Evolutionary conservation across 1,139 yeast genomes (phyloP).

Genomic region (Pichia kudriavzevii): DNA sequence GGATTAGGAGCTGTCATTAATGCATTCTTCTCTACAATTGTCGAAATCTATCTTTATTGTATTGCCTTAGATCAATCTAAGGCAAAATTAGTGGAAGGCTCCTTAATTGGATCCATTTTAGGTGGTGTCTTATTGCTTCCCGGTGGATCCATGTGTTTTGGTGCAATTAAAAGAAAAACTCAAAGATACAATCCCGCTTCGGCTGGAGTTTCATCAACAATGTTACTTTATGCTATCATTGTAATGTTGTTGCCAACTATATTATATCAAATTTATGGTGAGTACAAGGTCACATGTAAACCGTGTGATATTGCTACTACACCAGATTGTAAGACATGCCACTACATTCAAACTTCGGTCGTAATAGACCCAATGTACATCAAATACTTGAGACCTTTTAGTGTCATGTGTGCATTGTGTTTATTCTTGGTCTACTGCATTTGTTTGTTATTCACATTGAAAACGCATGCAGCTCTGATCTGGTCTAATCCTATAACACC

Average conservation of each 20-base stretch:
- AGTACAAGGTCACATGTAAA: constrained; percentile 69
- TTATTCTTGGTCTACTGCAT: constrained; percentile 81
- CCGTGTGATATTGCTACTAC: constrained; percentile 16
- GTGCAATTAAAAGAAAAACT: constrained; percentile 84
- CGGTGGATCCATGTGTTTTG: constrained; percentile 95
- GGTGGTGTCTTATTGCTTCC: constrained; percentile 91
- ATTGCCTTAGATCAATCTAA: constrained; percentile 84
- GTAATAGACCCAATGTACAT: constrained; percentile 54
- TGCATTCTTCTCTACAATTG: constrained; percentile 94
- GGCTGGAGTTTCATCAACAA: constrained; percentile 95
- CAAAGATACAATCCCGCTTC: constrained; percentile 93
- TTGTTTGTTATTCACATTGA: constrained; percentile 85
- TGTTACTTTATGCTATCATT: constrained; percentile 84
- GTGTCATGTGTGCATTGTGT: constrained; percentile 71
- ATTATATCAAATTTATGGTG: constrained; percentile 84
- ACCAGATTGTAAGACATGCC: constrained; percentile 57
- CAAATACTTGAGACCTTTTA: constrained; percentile 68
- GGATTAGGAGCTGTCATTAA: constrained; percentile 99
- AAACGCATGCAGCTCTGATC: constrained; percentile 93
- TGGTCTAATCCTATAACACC: constrained; percentile 63
- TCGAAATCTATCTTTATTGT: constrained; percentile 85
- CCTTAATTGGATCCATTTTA: constrained; percentile 89
- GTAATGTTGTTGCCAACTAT: constrained; percentile 93
- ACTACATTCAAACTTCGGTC: constrained; percentile 71
- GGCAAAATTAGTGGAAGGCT: constrained; percentile 90